These are phyloP conservation scores for Bryoglossum gracile DNA, from an alignment of 495 filamentous ascomycete species.

Conservation along the genomic window DNA sequence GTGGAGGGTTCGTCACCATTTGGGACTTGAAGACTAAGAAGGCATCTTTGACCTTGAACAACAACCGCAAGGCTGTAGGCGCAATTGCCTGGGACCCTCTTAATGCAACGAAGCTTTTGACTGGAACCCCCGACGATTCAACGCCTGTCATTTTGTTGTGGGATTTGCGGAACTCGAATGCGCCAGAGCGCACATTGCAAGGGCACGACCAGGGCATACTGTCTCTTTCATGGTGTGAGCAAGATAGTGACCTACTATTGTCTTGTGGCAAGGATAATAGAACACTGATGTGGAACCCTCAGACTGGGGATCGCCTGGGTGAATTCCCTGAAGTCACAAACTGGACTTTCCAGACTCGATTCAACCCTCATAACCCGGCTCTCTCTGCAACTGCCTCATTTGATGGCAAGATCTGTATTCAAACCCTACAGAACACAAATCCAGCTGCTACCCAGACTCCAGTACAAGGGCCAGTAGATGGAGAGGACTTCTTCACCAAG, in stretches of 20 bases:
- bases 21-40: conserved; percentile 98
- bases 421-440: conserved; percentile 86
- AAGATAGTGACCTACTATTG: conserved; percentile 83
- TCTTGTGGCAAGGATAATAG: conserved; percentile 97
- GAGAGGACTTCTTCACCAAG: conserved; percentile 94
- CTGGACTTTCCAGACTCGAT: conserved; percentile 95
- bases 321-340: conserved; percentile 97
- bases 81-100: conserved; percentile 96
- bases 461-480: conserved; percentile 56
- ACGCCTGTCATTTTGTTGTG: conserved; percentile 85
- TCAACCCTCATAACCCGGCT: conserved; percentile 87
- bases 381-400: conserved; percentile 93
- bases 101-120: conserved; percentile 87
- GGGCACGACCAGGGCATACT: conserved; percentile 91
- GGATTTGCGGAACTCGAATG: conserved; percentile 94
- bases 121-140: conserved; percentile 84
- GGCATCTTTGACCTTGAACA: conserved; percentile 91
- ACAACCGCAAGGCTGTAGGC: conserved; percentile 89
- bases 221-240: conserved; percentile 91
- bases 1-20: conserved; percentile 91
- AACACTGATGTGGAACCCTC: conserved; percentile 93
- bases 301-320: conserved; percentile 75
- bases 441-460: conserved; percentile 53
- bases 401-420: conserved; percentile 87
- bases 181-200: conserved; percentile 78